Percentiles rank a stretch among this genome's conserved stretches.
Evolutionary conservation across 208 protist species (phyloP).

Genomic region (Crithidia bombi): DNA sequence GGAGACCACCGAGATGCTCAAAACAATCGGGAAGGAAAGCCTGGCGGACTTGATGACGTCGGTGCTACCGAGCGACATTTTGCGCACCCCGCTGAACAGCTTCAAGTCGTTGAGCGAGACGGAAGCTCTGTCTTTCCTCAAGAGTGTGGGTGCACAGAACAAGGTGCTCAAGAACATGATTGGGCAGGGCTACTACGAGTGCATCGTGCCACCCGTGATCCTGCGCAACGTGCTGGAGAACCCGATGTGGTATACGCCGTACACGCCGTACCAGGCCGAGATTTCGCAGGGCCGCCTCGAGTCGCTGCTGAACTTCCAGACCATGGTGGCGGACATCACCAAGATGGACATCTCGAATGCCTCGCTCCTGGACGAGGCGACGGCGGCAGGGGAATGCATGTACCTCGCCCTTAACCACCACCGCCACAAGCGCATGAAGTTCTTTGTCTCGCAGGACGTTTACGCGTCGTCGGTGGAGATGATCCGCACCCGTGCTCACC

Average conservation of each 20-base stretch:
- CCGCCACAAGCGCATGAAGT: slow-evolving; percentile 57
- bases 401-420: slow-evolving; percentile 64
- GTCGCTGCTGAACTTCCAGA: slow-evolving; percentile 98
- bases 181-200: slow-evolving; percentile 94
- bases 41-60: slow-evolving; percentile 84
- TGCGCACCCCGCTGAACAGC: slow-evolving; percentile 53
- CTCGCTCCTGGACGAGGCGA: slow-evolving; percentile 96
- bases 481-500: slow-evolving; percentile 71
- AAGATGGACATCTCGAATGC: slow-evolving; percentile 95
- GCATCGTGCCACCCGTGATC: slow-evolving; percentile 91
- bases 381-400: slow-evolving; percentile 73
- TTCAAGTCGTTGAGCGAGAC: slow-evolving; percentile 70
- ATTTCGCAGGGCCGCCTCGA: slow-evolving; percentile 97
- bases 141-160: slow-evolving; percentile 76
- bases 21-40: slow-evolving; percentile 63
- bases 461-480: slow-evolving; percentile 75
- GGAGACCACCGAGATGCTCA: slow-evolving; percentile 92
- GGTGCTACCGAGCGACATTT: slow-evolving; percentile 74
- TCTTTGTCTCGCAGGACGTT: slow-evolving; percentile 68
- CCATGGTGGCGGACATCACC: slow-evolving; percentile 96
- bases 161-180: slow-evolving; percentile 92
- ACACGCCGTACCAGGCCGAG: slow-evolving; percentile 98
- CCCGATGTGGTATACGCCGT: slow-evolving; percentile 99
- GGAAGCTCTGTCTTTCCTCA: slow-evolving; percentile 69
- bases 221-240: slow-evolving; percentile 98